These are phyloP conservation scores for Zasmidium angulare DNA, from an alignment of 2,329 filamentous ascomycete genomes.

Conservation along the genomic window DNA sequence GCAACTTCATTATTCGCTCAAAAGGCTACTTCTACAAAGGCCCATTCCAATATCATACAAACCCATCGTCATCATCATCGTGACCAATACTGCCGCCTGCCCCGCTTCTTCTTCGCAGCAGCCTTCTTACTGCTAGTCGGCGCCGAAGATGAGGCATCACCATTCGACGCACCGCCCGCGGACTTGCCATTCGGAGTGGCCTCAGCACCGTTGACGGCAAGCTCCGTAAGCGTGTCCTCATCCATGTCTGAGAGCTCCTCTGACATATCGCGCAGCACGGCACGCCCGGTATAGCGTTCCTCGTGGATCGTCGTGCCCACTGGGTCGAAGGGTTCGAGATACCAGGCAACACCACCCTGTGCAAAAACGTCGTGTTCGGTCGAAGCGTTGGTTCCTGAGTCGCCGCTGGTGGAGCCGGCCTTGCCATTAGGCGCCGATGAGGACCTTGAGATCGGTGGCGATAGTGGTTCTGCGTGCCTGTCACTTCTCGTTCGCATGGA, in stretches of 20 bases:
- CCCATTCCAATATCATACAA: background rate
- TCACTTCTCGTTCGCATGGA: constrained; percentile 16
- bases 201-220: constrained; percentile 25
- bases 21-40: background rate
- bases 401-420: constrained; percentile 15
- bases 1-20: background rate
- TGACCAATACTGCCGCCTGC: constrained; percentile 10
- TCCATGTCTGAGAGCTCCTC: constrained; percentile 84
- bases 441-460: constrained; percentile 34
- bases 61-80: background rate
- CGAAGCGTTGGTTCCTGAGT: constrained; percentile 10
- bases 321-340: constrained; percentile 77
- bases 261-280: constrained; percentile 71
- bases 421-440: constrained; percentile 17
- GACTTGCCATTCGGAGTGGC: constrained; percentile 15
- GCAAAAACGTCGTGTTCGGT: constrained; percentile 46
- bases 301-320: constrained; percentile 76
- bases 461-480: constrained; percentile 34
- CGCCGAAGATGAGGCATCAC: background rate
- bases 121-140: background rate
- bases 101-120: constrained; percentile 5
- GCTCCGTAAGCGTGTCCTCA: constrained; percentile 78
- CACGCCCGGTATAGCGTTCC: constrained; percentile 71
- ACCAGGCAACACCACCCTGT: constrained; percentile 83
- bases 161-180: background rate